phyloP scores from a whole-genome alignment of 768 basidiomycete genomes.

The Solioccasus polychromus region DNA sequence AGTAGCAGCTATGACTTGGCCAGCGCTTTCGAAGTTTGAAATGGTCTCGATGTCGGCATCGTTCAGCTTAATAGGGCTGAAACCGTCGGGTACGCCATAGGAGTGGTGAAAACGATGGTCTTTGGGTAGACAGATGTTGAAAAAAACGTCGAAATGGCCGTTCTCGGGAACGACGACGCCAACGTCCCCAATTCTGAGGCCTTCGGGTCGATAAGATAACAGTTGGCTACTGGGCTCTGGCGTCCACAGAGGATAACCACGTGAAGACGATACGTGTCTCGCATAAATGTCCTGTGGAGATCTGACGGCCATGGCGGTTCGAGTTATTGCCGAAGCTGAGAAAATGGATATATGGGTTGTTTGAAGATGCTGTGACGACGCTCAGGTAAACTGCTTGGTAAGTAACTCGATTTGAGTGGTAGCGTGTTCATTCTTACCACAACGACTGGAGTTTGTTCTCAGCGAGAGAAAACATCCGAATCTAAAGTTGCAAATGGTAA shows the following conservation, averaged over 20 bases:
- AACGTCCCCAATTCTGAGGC: constrained; percentile 39
- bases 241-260: constrained; percentile 37
- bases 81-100: constrained; percentile 28
- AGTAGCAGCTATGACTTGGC: constrained; percentile 7
- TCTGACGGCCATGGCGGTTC: constrained; percentile 18
- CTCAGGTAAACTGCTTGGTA: constrained; percentile 10
- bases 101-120: constrained; percentile 21
- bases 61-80: constrained; percentile 22
- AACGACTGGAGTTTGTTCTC: too few relatives aligned
- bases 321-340: neutral
- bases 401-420: constrained; percentile 14
- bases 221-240: constrained; percentile 30
- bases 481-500: too few relatives aligned
- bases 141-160: constrained; percentile 38
- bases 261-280: constrained; percentile 19
- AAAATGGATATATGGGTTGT: too few relatives aligned
- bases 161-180: constrained; percentile 32
- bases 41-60: constrained; percentile 17
- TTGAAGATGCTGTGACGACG: constrained; percentile 12
- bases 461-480: constrained; percentile 10
- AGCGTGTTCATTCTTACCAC: too few relatives aligned
- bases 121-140: constrained; percentile 37
- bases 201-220: constrained; percentile 26
- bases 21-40: constrained; percentile 8
- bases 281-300: constrained; percentile 27